A percentile compares a stretch with the other conserved stretches of the same genome.
phyloP scores from a whole-genome alignment of 345 rosid species.

The Brassica nigra region DNA sequence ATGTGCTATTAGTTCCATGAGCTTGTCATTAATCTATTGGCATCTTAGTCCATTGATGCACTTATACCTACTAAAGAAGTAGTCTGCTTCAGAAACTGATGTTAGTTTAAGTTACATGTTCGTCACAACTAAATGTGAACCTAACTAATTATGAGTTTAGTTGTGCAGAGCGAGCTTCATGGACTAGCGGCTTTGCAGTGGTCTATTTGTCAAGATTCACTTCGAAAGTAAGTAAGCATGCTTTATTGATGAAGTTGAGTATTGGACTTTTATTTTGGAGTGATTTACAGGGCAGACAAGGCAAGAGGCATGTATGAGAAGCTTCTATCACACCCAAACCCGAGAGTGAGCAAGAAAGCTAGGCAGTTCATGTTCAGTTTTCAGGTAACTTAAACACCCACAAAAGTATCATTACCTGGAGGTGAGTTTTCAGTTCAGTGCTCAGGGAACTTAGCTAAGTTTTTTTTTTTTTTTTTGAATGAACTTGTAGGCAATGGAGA shows the following conservation, averaged over 20 bases:
- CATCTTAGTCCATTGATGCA: constrained; percentile 16
- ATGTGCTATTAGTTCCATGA: not conserved
- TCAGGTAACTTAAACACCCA: constrained; percentile 56
- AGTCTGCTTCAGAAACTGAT: constrained; percentile 2
- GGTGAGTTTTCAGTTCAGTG: not conserved
- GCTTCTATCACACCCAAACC: constrained; percentile 81
- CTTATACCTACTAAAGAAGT: constrained; percentile 15
- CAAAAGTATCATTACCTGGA: not conserved
- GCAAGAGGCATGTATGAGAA: constrained; percentile 83
- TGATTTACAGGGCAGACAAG: constrained; percentile 57
- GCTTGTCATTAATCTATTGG: not conserved
- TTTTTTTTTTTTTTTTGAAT: not conserved
- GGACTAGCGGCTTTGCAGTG: constrained; percentile 95
- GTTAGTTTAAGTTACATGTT: not conserved
- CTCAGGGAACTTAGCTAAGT: not conserved
- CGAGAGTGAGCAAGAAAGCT: constrained; percentile 74
- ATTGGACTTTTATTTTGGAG: constrained; percentile 6
- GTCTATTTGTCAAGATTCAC: constrained; percentile 93
- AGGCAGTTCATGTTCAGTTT: constrained; percentile 78
- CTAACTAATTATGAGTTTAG: constrained; percentile 37
- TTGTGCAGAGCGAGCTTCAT: constrained; percentile 80
- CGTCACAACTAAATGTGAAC: not conserved
- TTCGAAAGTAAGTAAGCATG: constrained; percentile 42
- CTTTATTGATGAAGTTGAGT: constrained; percentile 5
- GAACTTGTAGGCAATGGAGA: constrained; percentile 72